These are phyloP conservation scores for Podospora appendiculata DNA, from an alignment of 495 filamentous ascomycete species.

Conservation along the genomic window DNA sequence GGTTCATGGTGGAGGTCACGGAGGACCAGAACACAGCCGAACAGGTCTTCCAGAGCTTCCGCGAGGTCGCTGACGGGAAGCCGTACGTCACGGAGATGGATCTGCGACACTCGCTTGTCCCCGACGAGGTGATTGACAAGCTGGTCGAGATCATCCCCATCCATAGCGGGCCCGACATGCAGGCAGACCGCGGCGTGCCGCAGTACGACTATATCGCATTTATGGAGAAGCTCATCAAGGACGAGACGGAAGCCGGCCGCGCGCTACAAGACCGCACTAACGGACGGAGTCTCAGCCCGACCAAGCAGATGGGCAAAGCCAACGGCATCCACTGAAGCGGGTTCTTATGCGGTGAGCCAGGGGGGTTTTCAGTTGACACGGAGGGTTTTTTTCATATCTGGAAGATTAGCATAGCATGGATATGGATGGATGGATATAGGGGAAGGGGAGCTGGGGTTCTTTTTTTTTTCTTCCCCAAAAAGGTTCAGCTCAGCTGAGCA, in stretches of 20 bases:
- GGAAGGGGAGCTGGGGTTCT: background rate
- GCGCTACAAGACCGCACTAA: background rate
- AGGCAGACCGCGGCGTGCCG: constrained; percentile 64
- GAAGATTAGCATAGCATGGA: background rate
- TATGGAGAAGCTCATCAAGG: constrained; percentile 68
- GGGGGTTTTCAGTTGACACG: no score
- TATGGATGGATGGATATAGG: no score
- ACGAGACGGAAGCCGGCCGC: constrained; percentile 5
- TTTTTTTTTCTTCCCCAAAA: background rate
- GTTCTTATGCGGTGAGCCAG: no score
- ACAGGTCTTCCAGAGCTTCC: constrained; percentile 95
- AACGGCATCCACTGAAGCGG: background rate
- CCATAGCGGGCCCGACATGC: constrained; percentile 70
- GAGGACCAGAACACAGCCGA: constrained; percentile 98
- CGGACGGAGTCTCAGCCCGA: constrained; percentile 19
- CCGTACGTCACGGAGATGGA: constrained; percentile 98
- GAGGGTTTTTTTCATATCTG: background rate
- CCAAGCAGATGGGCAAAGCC: constrained; percentile 10
- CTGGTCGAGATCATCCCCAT: constrained; percentile 76
- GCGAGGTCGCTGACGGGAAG: constrained; percentile 95
- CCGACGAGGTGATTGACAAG: constrained; percentile 91
- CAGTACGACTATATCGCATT: constrained; percentile 92
- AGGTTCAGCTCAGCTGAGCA: no score
- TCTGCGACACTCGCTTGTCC: constrained; percentile 85
- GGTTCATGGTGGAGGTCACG: constrained; percentile 97